Conservation (phyloP, 1,284 basidiomycete species). For the Volvariella surrecta region DNA sequence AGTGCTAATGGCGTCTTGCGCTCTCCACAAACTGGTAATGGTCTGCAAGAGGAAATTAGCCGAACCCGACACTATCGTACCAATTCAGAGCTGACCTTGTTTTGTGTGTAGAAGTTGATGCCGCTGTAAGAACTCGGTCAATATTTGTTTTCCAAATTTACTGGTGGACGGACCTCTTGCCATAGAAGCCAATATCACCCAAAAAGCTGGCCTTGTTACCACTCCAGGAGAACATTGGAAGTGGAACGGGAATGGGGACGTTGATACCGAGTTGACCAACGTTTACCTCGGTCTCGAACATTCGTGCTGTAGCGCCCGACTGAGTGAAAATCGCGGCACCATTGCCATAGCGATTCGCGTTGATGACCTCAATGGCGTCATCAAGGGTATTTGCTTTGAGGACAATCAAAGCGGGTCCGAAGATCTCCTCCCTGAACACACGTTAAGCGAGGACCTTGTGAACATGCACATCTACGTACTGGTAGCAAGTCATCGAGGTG, state of each 20-base stretch:
- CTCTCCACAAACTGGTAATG: conserved; percentile 75
- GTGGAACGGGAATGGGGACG: conserved; percentile 85
- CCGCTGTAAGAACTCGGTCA: conserved; percentile 35
- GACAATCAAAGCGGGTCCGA: conserved; percentile 85
- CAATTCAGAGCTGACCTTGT: conserved; percentile 49
- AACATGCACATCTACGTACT: conserved; percentile 40
- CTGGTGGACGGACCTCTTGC: conserved; percentile 50
- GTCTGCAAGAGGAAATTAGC: conserved; percentile 38
- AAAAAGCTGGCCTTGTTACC: conserved; percentile 87
- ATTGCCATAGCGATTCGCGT: conserved; percentile 86
- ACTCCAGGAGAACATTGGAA: conserved; percentile 86
- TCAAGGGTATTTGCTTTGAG: conserved; percentile 82
- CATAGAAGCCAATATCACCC: conserved; percentile 88
- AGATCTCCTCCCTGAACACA: conserved; percentile 85
- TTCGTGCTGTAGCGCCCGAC: conserved; percentile 91
- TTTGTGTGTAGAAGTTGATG: conserved; percentile 88
- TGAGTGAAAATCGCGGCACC: conserved; percentile 97
- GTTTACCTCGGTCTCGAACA: conserved; percentile 86
- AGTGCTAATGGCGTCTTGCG: conserved; percentile 72
- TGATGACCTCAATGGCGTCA: conserved; percentile 87
- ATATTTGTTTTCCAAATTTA: not conserved
- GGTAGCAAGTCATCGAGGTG: conserved; percentile 83
- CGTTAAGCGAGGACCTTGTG: too few species aligned
- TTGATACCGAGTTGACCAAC: conserved; percentile 95
- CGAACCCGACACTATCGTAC: not conserved